Evolutionary conservation across 192 early-diverging fungal genomes (phyloP).

Genomic region (Thoreauomyces humboldtii): DNA sequence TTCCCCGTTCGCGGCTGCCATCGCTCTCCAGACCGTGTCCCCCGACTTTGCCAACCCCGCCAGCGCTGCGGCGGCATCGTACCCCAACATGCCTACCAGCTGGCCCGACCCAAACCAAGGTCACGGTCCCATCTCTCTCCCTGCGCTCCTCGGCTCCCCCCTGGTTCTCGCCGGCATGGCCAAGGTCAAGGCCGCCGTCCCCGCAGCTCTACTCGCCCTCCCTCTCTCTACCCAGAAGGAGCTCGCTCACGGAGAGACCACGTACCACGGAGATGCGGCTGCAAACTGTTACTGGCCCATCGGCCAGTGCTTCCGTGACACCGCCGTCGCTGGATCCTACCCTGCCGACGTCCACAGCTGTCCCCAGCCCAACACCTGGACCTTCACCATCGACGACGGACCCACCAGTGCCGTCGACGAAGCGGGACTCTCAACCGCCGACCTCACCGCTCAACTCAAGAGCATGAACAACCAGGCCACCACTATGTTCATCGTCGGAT

Average conservation of each 20-base stretch:
- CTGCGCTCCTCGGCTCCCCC: constrained; percentile 6
- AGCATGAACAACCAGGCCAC: constrained; percentile 4
- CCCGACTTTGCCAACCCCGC: neutral
- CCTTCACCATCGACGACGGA: neutral
- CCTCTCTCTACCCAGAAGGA: neutral
- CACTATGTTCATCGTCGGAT: constrained; percentile 36
- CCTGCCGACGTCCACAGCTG: neutral
- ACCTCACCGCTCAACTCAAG: neutral
- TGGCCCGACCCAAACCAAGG: constrained; percentile 24
- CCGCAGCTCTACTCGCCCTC: constrained; percentile 2
- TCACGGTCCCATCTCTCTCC: constrained; percentile 11
- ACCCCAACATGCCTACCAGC: constrained; percentile 25
- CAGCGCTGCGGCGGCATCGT: neutral
- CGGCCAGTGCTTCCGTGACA: constrained; percentile 10
- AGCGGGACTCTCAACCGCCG: neutral
- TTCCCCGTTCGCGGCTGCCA: too few species aligned
- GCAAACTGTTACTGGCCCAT: constrained; percentile 31
- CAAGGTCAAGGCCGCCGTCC: constrained; percentile 5
- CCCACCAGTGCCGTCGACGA: neutral
- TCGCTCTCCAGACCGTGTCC: too few species aligned
- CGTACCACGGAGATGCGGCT: neutral
- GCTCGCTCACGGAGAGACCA: neutral
- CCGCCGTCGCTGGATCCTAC: constrained; percentile 17
- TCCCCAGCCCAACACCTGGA: neutral
- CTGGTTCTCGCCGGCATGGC: constrained; percentile 6